Conservation (phyloP, 306 rosid genomes). For the Rosa lucieae region DNA sequence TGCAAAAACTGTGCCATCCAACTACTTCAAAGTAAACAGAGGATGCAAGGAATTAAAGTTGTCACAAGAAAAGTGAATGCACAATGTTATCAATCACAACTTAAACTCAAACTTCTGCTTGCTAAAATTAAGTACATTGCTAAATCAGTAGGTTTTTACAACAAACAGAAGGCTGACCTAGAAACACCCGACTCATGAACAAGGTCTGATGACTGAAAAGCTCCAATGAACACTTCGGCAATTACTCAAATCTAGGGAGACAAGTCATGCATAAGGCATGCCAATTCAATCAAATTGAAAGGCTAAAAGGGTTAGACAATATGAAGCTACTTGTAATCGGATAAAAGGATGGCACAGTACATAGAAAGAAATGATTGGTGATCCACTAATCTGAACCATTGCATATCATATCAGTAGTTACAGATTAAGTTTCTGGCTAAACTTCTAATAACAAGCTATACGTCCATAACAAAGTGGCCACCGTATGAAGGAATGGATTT, state of each 20-base stretch:
- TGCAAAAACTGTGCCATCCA: not conserved
- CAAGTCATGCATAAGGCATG: not conserved
- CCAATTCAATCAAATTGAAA: not conserved
- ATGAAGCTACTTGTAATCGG: constrained; percentile 1
- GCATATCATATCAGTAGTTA: too few species aligned
- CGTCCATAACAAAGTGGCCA: not conserved
- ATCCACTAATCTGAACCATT: not conserved
- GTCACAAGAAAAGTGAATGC: not conserved
- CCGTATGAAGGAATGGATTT: not conserved
- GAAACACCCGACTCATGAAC: not conserved
- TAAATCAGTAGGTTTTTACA: not conserved
- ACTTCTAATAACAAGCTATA: not conserved
- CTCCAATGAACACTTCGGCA: not conserved
- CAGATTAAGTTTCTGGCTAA: too few species aligned
- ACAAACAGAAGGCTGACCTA: not conserved
- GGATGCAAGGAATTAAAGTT: not conserved
- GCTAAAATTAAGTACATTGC: not conserved
- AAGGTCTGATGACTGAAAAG: not conserved
- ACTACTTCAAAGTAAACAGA: not conserved
- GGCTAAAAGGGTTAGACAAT: not conserved
- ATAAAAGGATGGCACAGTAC: not conserved
- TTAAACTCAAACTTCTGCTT: not conserved
- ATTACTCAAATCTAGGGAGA: not conserved
- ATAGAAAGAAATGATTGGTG: not conserved
- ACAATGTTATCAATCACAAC: not conserved